A percentile compares a stretch with the other conserved stretches of the same genome.
Evolutionary conservation across 2,329 filamentous ascomycete genomes (phyloP).

Genomic region (Claviceps spartinae): DNA sequence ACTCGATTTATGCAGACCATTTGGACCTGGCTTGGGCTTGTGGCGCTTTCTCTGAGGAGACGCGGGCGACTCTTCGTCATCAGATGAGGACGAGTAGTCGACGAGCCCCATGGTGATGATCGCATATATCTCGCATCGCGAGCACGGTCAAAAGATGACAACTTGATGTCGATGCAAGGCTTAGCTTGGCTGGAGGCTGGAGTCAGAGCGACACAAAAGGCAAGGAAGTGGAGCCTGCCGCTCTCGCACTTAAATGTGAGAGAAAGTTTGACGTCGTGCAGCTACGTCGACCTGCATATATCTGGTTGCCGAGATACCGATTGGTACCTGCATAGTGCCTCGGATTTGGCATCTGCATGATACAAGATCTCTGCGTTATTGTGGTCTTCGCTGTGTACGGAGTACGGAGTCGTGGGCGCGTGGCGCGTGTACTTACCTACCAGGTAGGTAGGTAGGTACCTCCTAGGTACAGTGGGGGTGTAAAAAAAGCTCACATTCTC

Average conservation of each 20-base stretch:
- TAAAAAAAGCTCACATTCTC: no score
- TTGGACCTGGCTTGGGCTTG: constrained; percentile 1
- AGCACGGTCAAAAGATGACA: background rate
- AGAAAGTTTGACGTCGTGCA: background rate
- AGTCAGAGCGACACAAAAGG: background rate
- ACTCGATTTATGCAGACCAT: constrained; percentile 8
- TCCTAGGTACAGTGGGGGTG: no score
- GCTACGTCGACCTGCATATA: background rate
- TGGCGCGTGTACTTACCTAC: no score
- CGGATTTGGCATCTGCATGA: no score
- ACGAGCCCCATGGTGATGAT: constrained; percentile 32
- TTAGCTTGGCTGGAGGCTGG: background rate
- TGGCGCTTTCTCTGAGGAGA: constrained; percentile 12
- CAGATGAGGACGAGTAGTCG: constrained; percentile 44
- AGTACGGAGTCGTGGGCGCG: no score
- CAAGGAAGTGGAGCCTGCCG: background rate
- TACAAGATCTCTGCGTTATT: no score
- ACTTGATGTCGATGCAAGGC: no score
- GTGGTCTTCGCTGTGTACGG: no score
- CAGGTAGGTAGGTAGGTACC: no score
- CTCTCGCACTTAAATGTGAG: background rate
- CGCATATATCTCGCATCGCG: background rate
- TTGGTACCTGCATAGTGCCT: no score
- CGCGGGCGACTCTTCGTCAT: constrained; percentile 10
- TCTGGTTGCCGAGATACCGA: background rate